Evolutionary conservation across 345 rosid species (phyloP).

Genomic region (Populus nigra): DNA sequence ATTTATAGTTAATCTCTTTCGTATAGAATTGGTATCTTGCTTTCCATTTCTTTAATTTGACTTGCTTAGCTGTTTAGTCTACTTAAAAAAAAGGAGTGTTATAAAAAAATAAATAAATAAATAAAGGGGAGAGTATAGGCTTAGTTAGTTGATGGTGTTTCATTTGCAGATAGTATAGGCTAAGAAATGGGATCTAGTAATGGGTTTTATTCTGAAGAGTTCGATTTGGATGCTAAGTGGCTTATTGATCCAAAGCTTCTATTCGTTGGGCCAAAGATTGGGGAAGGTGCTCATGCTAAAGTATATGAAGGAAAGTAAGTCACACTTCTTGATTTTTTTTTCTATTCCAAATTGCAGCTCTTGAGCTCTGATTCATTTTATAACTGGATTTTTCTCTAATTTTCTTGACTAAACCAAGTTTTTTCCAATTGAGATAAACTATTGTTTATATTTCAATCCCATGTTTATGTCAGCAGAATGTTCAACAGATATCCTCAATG

Average conservation of each 20-base stretch:
- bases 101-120: background rate
- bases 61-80: conserved; percentile 4
- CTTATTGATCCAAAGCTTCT: conserved; percentile 85
- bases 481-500: background rate
- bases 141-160: conserved; percentile 26
- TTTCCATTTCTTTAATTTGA: conserved; percentile 20
- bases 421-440: background rate
- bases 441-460: background rate
- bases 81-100: conserved; percentile 20
- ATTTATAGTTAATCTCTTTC: conserved; percentile 8
- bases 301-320: conserved; percentile 99
- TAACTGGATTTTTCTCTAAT: background rate
- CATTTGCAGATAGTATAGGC: conserved; percentile 3
- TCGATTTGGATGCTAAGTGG: conserved; percentile 80
- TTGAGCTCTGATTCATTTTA: conserved; percentile 12
- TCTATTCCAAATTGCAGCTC: background rate
- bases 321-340: conserved; percentile 14
- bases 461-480: no score
- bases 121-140: no score
- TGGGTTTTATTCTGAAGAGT: conserved; percentile 58
- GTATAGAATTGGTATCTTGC: conserved; percentile 11
- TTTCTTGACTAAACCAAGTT: background rate
- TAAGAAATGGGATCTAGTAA: conserved; percentile 75
- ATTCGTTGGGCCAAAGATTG: conserved; percentile 95
- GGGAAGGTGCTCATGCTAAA: conserved; percentile 99